These are phyloP conservation scores for Dalbergia cultrata DNA, from an alignment of 306 rosid species.

Conservation along the genomic window DNA sequence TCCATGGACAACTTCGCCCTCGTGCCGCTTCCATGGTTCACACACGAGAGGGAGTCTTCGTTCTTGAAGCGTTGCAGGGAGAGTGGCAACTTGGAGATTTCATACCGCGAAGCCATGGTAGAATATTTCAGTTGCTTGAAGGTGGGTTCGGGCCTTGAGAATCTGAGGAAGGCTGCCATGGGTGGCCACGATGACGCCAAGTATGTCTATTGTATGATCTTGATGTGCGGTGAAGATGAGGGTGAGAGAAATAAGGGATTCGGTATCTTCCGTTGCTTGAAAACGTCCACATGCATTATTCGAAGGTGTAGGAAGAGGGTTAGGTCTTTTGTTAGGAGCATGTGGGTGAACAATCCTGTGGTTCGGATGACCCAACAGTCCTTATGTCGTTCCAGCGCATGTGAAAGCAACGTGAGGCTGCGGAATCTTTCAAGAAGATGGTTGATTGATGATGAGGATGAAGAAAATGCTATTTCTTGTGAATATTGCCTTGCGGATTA, in stretches of 20 bases:
- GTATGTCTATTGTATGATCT: constrained; percentile 51
- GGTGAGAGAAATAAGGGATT: constrained; percentile 33
- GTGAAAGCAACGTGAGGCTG: background rate
- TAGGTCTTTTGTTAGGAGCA: constrained; percentile 12
- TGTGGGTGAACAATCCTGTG: constrained; percentile 49
- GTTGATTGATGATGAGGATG: background rate
- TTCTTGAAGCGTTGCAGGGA: constrained; percentile 48
- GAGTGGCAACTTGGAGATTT: constrained; percentile 47
- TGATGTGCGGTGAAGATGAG: constrained; percentile 35
- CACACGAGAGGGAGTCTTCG: background rate
- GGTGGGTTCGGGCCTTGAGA: constrained; percentile 36
- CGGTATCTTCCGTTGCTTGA: constrained; percentile 39
- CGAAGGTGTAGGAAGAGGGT: constrained; percentile 49
- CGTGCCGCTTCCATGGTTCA: constrained; percentile 56
- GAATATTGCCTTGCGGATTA: constrained; percentile 38
- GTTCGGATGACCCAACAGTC: background rate
- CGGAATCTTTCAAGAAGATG: constrained; percentile 28
- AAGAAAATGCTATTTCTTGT: background rate
- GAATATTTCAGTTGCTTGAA: constrained; percentile 33
- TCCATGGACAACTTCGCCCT: constrained; percentile 32
- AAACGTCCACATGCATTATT: background rate
- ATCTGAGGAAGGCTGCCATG: constrained; percentile 42
- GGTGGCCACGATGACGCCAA: constrained; percentile 53
- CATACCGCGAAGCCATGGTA: constrained; percentile 54
- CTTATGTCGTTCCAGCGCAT: constrained; percentile 26